These are phyloP conservation scores for Trichosporon inkin DNA, from an alignment of 1,284 basidiomycete species.

Conservation along the genomic window DNA sequence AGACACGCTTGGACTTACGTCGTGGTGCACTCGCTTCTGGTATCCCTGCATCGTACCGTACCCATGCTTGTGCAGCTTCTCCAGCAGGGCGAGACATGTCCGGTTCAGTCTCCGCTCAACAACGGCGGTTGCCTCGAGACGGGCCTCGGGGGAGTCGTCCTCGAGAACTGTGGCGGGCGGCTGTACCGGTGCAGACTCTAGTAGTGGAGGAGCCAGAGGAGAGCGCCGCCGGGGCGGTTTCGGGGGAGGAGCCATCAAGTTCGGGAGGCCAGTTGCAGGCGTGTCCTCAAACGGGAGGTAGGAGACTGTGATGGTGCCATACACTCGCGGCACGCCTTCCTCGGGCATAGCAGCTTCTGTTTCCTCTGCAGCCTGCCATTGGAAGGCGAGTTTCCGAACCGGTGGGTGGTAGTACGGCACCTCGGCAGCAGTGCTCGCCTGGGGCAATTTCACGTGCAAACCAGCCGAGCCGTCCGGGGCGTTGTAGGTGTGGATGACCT, in stretches of 20 bases:
- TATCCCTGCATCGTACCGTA: constrained; percentile 76
- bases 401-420: constrained; percentile 49
- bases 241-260: constrained; percentile 14
- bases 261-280: constrained; percentile 1
- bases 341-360: neutral
- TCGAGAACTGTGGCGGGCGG: constrained; percentile 21
- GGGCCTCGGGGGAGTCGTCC: constrained; percentile 11
- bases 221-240: constrained; percentile 28
- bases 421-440: constrained; percentile 28
- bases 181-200: neutral
- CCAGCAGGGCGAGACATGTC: constrained; percentile 73
- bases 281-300: constrained; percentile 34
- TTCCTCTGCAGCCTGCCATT: constrained; percentile 27
- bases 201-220: constrained; percentile 31
- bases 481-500: constrained; percentile 20
- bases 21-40: constrained; percentile 80
- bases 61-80: constrained; percentile 76
- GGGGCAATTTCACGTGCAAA: constrained; percentile 37
- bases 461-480: constrained; percentile 20
- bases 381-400: constrained; percentile 40
- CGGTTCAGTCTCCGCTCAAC: constrained; percentile 60
- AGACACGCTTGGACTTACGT: constrained; percentile 49
- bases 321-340: constrained; percentile 1
- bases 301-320: constrained; percentile 27
- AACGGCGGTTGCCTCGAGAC: constrained; percentile 13